Conservation (phyloP, 2,329 filamentous ascomycete species). For the Ophiostoma perfectum region DNA sequence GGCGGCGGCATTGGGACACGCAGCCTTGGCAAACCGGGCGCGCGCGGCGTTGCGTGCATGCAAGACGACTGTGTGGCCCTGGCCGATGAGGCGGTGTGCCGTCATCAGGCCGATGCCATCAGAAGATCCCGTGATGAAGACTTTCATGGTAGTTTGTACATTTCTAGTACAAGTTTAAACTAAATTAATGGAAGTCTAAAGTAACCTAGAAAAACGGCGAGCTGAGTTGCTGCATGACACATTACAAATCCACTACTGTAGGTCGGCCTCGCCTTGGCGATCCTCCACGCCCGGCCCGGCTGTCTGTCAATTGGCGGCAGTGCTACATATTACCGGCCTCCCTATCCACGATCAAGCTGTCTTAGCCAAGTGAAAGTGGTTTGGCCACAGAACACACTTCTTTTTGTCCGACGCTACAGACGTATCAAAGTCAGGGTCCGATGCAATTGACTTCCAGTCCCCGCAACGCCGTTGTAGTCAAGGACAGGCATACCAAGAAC, state of each 20-base stretch:
- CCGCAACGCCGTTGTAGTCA: neutral
- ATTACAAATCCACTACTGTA: too few species aligned
- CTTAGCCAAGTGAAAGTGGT: neutral
- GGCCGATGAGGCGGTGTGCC: neutral
- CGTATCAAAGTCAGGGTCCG: neutral
- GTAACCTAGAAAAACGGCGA: too few species aligned
- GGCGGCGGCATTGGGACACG: neutral
- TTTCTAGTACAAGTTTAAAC: neutral
- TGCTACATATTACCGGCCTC: neutral
- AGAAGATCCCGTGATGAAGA: neutral
- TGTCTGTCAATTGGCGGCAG: neutral
- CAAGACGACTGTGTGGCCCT: neutral
- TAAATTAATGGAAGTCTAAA: neutral
- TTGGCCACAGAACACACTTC: neutral
- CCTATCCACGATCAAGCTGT: neutral
- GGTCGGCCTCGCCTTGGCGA: too few species aligned
- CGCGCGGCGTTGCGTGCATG: neutral
- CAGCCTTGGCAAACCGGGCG: neutral
- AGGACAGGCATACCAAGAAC: too few species aligned
- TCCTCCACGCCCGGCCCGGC: too few species aligned
- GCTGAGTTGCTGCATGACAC: neutral
- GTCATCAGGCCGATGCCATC: neutral
- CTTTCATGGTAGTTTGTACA: neutral
- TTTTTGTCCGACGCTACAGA: neutral
- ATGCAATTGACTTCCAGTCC: neutral